Evolutionary conservation across 1,284 basidiomycete species (phyloP), one percentile per base, ranked within the genome.

Genomic region (Marasmius sp.): DNA sequence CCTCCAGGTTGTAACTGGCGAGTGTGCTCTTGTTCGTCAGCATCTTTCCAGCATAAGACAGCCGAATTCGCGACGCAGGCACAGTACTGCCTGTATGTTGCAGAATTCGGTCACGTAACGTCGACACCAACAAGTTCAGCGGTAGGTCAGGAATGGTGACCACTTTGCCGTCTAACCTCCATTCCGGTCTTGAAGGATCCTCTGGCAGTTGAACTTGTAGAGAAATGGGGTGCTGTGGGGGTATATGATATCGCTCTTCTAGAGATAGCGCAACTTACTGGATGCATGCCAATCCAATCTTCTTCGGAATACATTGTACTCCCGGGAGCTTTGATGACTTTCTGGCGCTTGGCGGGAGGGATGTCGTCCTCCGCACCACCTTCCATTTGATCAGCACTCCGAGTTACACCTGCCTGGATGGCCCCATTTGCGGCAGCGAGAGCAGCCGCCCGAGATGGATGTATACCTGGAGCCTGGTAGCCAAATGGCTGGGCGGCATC

Each of bases 251-350:
- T 38, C 14, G 36, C 55, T 43, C 58, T 36, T n/a, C 20, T 52
- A 62, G 51, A 57, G 39, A 52, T 34, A 34, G 49, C 14, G 53
- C 38, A 20, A 76, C 85, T 76, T 61, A 89, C 88, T 39, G 94
- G 93, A 74, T 97, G 94, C 81, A 93, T 86, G 55, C 81, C 82
- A 68, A 94, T 86, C 95, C 95, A 97, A 72, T 95, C 92, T 61
- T 86, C 81, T 70, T 94, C 94, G 5, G 92, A 84, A 73, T 93
- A 95, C 62, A 91, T 76, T 63, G 88, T 86, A 1, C 92, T 92
- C 43, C 88, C 91, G 2, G 91, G 91, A 50, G 93, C 76, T 73
- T 93, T 94, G 37, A 89, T 89, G 18, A 95, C 85, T 63, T 86
- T 87, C 70, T 92, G 91, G 58, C 93, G 82, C 76, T 96, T 97